Evolutionary conservation across 495 filamentous ascomycete species (phyloP).

Genomic region (Trichoderma orchidacearum): DNA sequence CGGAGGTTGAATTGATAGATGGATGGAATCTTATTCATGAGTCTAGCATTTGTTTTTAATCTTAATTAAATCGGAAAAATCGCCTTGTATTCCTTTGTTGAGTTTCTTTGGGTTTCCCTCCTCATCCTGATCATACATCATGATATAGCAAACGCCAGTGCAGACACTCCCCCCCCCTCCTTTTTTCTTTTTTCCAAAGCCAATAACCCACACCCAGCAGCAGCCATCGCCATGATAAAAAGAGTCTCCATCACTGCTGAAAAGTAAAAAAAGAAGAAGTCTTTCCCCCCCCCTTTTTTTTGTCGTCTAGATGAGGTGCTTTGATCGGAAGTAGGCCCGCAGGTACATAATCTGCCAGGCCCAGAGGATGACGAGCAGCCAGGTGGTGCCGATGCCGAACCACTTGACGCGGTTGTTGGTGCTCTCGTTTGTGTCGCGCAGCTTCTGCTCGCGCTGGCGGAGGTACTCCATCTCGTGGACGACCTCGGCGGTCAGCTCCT

Average conservation of each 20-base stretch:
- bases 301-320: constrained; percentile 88
- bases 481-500: constrained; percentile 72
- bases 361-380: constrained; percentile 78
- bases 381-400: constrained; percentile 94
- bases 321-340: constrained; percentile 93
- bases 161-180: background rate
- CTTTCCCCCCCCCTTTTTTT: background rate
- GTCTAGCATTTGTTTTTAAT: no score
- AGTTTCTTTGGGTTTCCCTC: background rate
- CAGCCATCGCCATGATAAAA: background rate
- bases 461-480: constrained; percentile 90
- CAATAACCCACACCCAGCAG: background rate
- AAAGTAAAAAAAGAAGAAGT: background rate
- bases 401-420: constrained; percentile 98
- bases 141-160: background rate
- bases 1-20: no score
- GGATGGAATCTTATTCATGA: no score
- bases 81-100: background rate
- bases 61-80: background rate
- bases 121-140: background rate
- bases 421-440: constrained; percentile 98
- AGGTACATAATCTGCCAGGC: constrained; percentile 97
- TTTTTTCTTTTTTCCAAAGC: background rate
- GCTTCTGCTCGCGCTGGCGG: constrained; percentile 76
- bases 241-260: background rate